Percentiles rank a stretch among this genome's conserved stretches.
Conservation (phyloP, 2,329 filamentous ascomycete genomes). For the Monilinia fructicola region DNA sequence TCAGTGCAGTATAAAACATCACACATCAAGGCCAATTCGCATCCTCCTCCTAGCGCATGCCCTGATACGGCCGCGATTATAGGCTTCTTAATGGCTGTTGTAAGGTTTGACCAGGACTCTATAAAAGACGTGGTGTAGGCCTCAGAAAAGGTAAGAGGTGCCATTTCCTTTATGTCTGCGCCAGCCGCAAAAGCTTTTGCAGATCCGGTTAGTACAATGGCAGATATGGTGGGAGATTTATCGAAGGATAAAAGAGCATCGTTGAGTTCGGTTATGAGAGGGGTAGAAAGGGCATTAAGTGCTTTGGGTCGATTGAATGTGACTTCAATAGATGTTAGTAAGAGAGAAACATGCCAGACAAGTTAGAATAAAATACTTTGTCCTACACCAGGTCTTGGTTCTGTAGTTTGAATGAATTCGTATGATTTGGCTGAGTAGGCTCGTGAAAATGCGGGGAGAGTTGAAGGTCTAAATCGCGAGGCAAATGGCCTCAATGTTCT, state of each 20-base stretch:
- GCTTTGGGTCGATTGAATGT: conserved; percentile 93
- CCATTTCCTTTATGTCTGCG: conserved; percentile 99
- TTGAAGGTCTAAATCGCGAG: conserved; percentile 36
- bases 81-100: conserved; percentile 84
- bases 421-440: conserved; percentile 51
- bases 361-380: conserved; percentile 60
- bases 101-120: conserved; percentile 86
- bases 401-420: conserved; percentile 79
- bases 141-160: conserved; percentile 80
- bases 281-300: conserved; percentile 88
- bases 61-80: conserved; percentile 93
- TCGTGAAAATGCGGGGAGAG: conserved; percentile 37
- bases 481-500: conserved; percentile 37
- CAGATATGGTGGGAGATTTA: conserved; percentile 64
- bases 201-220: conserved; percentile 84
- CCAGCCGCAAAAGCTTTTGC: conserved; percentile 91
- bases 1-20: conserved; percentile 91
- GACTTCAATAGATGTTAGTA: conserved; percentile 53
- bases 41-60: conserved; percentile 91
- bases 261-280: conserved; percentile 88
- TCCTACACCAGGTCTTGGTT: conserved; percentile 84
- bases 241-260: conserved; percentile 71
- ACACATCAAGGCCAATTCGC: conserved; percentile 96
- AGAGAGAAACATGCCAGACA: not conserved
- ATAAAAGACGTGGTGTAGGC: conserved; percentile 93